Conservation (phyloP, 441 rosid species). For the Adansonia madagascariensis region DNA sequence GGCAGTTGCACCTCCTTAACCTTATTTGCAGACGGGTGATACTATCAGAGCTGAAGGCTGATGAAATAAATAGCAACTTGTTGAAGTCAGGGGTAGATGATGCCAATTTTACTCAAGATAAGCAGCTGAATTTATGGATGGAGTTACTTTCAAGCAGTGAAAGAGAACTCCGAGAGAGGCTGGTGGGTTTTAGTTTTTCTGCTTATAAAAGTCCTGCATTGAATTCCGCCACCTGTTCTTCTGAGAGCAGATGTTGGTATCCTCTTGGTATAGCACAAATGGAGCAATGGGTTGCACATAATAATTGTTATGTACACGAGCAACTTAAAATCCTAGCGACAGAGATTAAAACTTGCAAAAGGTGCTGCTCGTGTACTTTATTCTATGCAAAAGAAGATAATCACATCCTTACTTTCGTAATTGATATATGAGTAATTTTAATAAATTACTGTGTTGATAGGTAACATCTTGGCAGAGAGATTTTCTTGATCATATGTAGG, state of each 20-base stretch:
- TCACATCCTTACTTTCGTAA: not conserved
- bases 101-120: constrained; percentile 29
- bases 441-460: not conserved
- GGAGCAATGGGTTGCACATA: constrained; percentile 68
- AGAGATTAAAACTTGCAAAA: constrained; percentile 44
- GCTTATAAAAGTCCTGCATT: constrained; percentile 44
- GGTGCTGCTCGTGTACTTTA: constrained; percentile 42
- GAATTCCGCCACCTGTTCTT: constrained; percentile 27
- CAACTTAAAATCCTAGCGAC: constrained; percentile 52
- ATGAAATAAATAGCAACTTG: constrained; percentile 52
- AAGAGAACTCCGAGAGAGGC: constrained; percentile 80
- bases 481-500: not conserved
- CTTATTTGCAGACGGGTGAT: constrained; percentile 66
- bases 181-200: constrained; percentile 63
- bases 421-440: not conserved
- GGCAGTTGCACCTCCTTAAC: constrained; percentile 77
- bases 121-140: constrained; percentile 55
- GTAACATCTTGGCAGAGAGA: not conserved
- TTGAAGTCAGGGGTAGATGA: constrained; percentile 36
- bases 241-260: constrained; percentile 49
- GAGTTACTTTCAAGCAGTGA: constrained; percentile 66
- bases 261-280: constrained; percentile 75
- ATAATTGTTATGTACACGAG: constrained; percentile 35
- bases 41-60: constrained; percentile 58
- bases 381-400: not conserved